Percentiles rank a stretch among this genome's conserved stretches.
Evolutionary conservation across 768 basidiomycete genomes (phyloP).

Genomic region (Lyophyllum semitale): DNA sequence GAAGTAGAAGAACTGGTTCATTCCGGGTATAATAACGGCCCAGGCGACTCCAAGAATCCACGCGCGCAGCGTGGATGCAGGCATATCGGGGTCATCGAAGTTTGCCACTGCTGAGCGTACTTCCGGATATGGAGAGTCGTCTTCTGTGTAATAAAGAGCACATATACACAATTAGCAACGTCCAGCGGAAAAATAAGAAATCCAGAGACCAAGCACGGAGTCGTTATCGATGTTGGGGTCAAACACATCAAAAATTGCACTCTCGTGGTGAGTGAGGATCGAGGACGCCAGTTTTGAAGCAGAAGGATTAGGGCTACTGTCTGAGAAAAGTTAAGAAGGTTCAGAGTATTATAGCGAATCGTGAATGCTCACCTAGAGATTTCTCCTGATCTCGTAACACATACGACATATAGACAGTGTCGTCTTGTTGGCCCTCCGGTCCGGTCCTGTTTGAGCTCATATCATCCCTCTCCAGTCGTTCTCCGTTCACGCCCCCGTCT

Average conservation of each 20-base stretch:
- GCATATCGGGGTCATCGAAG: constrained; percentile 69
- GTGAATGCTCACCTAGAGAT: constrained; percentile 27
- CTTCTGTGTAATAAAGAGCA: constrained; percentile 30
- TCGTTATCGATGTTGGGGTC: constrained; percentile 39
- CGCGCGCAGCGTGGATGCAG: constrained; percentile 56
- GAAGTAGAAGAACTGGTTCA: constrained; percentile 81
- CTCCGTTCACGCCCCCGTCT: constrained; percentile 19
- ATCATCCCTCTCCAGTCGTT: constrained; percentile 33
- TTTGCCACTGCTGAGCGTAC: constrained; percentile 78
- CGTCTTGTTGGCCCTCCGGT: constrained; percentile 26
- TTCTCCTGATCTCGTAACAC: constrained; percentile 31
- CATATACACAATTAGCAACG: not conserved
- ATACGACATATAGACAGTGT: constrained; percentile 24
- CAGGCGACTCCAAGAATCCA: constrained; percentile 61
- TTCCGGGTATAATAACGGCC: constrained; percentile 64
- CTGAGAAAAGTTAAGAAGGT: not conserved
- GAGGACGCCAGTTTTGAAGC: constrained; percentile 26
- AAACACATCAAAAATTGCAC: constrained; percentile 30
- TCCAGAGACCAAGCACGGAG: constrained; percentile 20
- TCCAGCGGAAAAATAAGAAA: not conserved
- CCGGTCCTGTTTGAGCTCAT: constrained; percentile 32
- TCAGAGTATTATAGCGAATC: not conserved
- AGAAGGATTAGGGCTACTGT: constrained; percentile 21
- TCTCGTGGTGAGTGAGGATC: constrained; percentile 25
- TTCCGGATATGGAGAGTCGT: constrained; percentile 87